Conservation (phyloP, 2,329 filamentous ascomycete genomes). For the Chaetomium strumarium region DNA sequence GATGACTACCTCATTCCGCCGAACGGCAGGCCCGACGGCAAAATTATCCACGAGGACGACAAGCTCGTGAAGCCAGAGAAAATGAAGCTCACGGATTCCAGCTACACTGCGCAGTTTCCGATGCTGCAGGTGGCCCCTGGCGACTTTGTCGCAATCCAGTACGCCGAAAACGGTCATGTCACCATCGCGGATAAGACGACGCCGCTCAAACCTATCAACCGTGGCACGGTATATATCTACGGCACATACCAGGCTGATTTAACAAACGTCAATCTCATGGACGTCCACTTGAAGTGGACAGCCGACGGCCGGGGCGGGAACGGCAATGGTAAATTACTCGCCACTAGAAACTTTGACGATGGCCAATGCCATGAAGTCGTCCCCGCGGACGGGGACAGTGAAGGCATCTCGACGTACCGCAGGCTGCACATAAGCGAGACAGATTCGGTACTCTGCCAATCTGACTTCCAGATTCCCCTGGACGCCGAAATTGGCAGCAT, state of each 20-base stretch:
- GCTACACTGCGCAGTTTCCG: constrained; percentile 54
- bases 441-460: constrained; percentile 66
- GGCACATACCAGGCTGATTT: constrained; percentile 56
- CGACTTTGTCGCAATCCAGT: constrained; percentile 60
- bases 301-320: constrained; percentile 75
- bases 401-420: constrained; percentile 53
- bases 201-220: constrained; percentile 56
- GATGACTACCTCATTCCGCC: constrained; percentile 3
- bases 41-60: constrained; percentile 43
- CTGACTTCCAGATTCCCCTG: constrained; percentile 67
- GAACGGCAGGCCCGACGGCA: constrained; percentile 40
- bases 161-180: constrained; percentile 73
- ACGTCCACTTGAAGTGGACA: constrained; percentile 76
- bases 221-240: constrained; percentile 70
- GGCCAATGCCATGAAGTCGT: constrained; percentile 75
- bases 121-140: constrained; percentile 56
- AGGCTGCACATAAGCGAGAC: constrained; percentile 46
- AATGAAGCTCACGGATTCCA: constrained; percentile 35
- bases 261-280: constrained; percentile 40
- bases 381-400: constrained; percentile 39
- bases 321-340: constrained; percentile 66
- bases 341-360: constrained; percentile 80
- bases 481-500: constrained; percentile 55
- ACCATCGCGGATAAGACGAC: constrained; percentile 46
- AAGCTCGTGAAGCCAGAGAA: constrained; percentile 60